Evolutionary conservation across 2,329 filamentous ascomycete species (phyloP), one percentile per base, ranked within the genome.

Genomic region (Leptographium lundbergii): DNA sequence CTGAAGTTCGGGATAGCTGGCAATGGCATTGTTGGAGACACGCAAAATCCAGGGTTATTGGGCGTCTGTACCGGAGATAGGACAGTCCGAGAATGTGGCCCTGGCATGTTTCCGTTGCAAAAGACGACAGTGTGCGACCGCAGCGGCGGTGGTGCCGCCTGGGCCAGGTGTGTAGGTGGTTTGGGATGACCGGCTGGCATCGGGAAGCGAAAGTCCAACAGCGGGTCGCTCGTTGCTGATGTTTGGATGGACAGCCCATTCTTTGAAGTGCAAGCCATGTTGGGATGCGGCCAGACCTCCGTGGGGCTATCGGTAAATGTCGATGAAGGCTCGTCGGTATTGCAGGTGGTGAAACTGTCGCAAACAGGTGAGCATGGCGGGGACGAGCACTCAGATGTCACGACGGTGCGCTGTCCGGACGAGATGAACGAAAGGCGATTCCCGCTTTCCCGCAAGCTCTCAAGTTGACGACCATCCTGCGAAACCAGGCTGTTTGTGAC

Each of bases 401-500:
- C 66, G 29, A 81, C 71, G 3, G 83, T 86, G 60, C 80, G 75
- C 66, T 85, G 81, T 7, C 80, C 79, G 6, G 81, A 83, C 2
- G 83, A 86, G 47, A 83, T 74, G 62, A 76, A 80, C 0, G 83
- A 86, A 5, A 82, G 73, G 6, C 83, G 77, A 62, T 82, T 77
- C 1, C 74, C 73, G 66, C 76, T 81, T 53, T 84, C 79, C 32
- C 81, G 74, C 27, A 85, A 69, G 57, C 68, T 79, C 17, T 86
- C 81, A 6, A 85, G 71, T 57, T 81, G 80, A 34, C 75, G 75
- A 19, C 79, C 81, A 60, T 86, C 82, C 17, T 81, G 77, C 0
- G 82, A 85, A 34, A 78, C 71, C 54, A 81, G 67, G 66, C 81
- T 83, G 61, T 79, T 81, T 19, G 79, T 79, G 0, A 76, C 75